Evolutionary conservation across 2,329 filamentous ascomycete genomes (phyloP).

Genomic region (Neonectria sp.): DNA sequence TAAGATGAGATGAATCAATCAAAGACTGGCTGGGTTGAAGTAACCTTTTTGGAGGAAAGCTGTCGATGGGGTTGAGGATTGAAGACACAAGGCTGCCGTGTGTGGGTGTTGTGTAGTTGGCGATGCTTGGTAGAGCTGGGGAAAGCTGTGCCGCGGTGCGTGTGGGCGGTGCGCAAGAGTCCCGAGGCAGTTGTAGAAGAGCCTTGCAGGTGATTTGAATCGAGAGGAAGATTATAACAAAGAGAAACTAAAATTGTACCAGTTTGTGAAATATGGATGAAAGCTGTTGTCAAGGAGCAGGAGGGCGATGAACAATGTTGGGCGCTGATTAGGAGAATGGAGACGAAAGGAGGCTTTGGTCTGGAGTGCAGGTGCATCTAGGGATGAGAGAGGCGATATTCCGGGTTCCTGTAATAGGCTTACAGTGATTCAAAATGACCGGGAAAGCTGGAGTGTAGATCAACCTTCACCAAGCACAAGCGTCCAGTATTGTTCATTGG

Average conservation of each 20-base stretch:
- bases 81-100: background rate
- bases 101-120: constrained; percentile 1
- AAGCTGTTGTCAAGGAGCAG: background rate
- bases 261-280: background rate
- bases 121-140: background rate
- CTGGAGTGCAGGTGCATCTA: background rate
- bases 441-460: background rate
- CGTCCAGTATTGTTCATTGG: background rate
- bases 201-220: too few species aligned
- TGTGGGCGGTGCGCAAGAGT: background rate
- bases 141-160: background rate
- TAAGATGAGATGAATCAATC: background rate
- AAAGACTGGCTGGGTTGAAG: background rate
- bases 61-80: background rate
- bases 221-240: background rate
- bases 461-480: background rate
- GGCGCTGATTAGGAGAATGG: background rate
- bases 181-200: background rate
- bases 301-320: background rate
- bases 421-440: constrained; percentile 17
- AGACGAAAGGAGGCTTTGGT: background rate
- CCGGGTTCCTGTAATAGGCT: background rate
- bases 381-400: background rate
- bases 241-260: too few species aligned
- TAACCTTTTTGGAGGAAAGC: background rate